phyloP scores from a whole-genome alignment of 768 basidiomycete species.

The Neoboletus magnificus region DNA sequence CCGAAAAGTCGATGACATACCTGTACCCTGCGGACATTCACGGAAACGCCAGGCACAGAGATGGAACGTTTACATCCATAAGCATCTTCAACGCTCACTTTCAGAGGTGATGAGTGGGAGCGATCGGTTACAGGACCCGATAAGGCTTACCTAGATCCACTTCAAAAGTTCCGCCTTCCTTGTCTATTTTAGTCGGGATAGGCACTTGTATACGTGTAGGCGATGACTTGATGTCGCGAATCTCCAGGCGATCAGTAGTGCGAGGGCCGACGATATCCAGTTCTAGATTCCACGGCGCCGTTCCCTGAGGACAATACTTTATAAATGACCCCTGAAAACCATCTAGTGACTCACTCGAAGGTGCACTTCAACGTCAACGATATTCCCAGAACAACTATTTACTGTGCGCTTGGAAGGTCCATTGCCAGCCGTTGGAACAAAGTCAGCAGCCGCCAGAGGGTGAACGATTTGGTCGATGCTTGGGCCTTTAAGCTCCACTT shows the following conservation, averaged over 20 bases:
- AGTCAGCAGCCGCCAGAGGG: slow-evolving; percentile 78
- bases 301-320: slow-evolving; percentile 52
- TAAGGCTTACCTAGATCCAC: slow-evolving; percentile 62
- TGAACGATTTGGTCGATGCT: slow-evolving; percentile 88
- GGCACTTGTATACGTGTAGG: slow-evolving; percentile 59
- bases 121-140: not conserved
- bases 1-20: slow-evolving; percentile 38
- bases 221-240: slow-evolving; percentile 53
- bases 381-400: slow-evolving; percentile 76
- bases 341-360: slow-evolving; percentile 53
- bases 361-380: slow-evolving; percentile 75
- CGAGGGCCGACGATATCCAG: slow-evolving; percentile 76
- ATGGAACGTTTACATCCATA: slow-evolving; percentile 82
- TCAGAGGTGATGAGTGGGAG: slow-evolving; percentile 3
- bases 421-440: slow-evolving; percentile 41
- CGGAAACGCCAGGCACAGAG: slow-evolving; percentile 71
- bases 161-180: slow-evolving; percentile 72
- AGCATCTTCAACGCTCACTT: slow-evolving; percentile 82
- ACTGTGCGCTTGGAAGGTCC: slow-evolving; percentile 52
- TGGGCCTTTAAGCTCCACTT: slow-evolving; percentile 67
- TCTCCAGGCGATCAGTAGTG: slow-evolving; percentile 54
- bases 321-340: not conserved
- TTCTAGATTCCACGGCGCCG: slow-evolving; percentile 85
- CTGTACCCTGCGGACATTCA: slow-evolving; percentile 80
- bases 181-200: slow-evolving; percentile 63